These are phyloP conservation scores for Nothophaeocryptopus gaeumannii DNA, from an alignment of 2,329 filamentous ascomycete genomes.

Conservation along the genomic window DNA sequence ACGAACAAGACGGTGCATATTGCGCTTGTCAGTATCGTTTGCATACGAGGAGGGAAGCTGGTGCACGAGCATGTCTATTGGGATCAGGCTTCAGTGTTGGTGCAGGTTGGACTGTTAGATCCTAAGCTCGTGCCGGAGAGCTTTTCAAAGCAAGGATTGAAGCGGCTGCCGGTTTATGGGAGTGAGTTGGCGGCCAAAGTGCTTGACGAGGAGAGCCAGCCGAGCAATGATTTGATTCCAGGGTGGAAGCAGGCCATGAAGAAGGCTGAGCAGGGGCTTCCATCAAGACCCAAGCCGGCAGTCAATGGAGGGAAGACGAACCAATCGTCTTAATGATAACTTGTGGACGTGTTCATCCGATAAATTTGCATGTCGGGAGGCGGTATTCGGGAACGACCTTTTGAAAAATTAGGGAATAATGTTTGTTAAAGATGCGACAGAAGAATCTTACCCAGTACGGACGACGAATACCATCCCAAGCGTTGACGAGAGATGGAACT, in stretches of 20 bases:
- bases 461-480: slow-evolving; percentile 17
- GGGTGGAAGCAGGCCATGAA: slow-evolving; percentile 28
- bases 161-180: slow-evolving; percentile 42
- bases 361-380: slow-evolving; percentile 70
- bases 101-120: slow-evolving; percentile 56
- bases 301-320: slow-evolving; percentile 16
- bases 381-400: slow-evolving; percentile 67
- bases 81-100: slow-evolving; percentile 58
- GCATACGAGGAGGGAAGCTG: slow-evolving; percentile 52
- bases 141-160: slow-evolving; percentile 42
- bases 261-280: slow-evolving; percentile 11
- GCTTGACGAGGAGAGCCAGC: slow-evolving; percentile 39
- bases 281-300: slow-evolving; percentile 25
- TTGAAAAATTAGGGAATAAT: too few species aligned
- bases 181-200: slow-evolving; percentile 43
- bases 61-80: slow-evolving; percentile 59
- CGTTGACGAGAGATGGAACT: slow-evolving; percentile 61
- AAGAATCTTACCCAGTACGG: slow-evolving; percentile 54
- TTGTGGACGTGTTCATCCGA: slow-evolving; percentile 52
- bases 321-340: background rate
- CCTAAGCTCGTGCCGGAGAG: slow-evolving; percentile 50
- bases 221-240: slow-evolving; percentile 42
- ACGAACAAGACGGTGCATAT: slow-evolving; percentile 57
- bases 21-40: slow-evolving; percentile 55
- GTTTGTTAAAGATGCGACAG: slow-evolving; percentile 76